Evolutionary conservation across 2,329 filamentous ascomycete species (phyloP).

Genomic region (Harringtonia aguacate): DNA sequence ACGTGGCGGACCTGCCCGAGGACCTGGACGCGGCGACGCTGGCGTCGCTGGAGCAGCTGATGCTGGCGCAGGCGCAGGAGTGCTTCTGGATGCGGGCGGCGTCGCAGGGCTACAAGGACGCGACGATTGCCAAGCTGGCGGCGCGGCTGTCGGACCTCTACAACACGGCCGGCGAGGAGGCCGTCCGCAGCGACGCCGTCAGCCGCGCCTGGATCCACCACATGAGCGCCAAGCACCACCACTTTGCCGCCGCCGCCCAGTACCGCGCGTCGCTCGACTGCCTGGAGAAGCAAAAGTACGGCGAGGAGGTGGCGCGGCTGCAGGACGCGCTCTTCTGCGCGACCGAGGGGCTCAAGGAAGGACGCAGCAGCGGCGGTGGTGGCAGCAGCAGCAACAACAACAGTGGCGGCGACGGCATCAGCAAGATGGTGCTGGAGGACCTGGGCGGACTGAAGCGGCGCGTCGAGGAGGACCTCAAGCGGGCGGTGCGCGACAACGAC

Average conservation of each 20-base stretch:
- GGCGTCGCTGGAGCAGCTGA: conserved; percentile 69
- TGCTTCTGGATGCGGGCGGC: conserved; percentile 98
- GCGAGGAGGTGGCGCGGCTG: conserved; percentile 84
- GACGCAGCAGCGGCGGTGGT: too few relatives aligned
- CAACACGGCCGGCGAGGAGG: conserved; percentile 70
- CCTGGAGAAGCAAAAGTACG: conserved; percentile 86
- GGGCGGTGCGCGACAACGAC: conserved; percentile 94
- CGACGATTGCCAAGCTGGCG: conserved; percentile 81
- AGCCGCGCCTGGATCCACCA: conserved; percentile 97
- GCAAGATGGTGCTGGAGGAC: conserved; percentile 70
- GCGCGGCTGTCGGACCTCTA: conserved; percentile 87
- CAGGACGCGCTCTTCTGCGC: conserved; percentile 74
- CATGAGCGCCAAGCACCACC: conserved; percentile 92
- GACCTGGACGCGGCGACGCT: conserved; percentile 91
- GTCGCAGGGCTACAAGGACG: conserved; percentile 87
- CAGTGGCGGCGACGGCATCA: conserved; percentile 61
- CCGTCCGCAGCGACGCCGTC: conserved; percentile 79
- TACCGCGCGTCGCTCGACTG: conserved; percentile 86
- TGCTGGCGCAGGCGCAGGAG: conserved; percentile 89
- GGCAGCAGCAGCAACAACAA: too few relatives aligned
- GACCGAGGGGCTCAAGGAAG: conserved; percentile 78
- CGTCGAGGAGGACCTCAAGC: conserved; percentile 77
- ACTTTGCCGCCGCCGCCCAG: conserved; percentile 92
- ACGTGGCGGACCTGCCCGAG: conserved; percentile 72
- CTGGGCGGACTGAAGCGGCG: conserved; percentile 72